Conservation (phyloP, 768 basidiomycete genomes). For the Psilocybe subaeruginosa region DNA sequence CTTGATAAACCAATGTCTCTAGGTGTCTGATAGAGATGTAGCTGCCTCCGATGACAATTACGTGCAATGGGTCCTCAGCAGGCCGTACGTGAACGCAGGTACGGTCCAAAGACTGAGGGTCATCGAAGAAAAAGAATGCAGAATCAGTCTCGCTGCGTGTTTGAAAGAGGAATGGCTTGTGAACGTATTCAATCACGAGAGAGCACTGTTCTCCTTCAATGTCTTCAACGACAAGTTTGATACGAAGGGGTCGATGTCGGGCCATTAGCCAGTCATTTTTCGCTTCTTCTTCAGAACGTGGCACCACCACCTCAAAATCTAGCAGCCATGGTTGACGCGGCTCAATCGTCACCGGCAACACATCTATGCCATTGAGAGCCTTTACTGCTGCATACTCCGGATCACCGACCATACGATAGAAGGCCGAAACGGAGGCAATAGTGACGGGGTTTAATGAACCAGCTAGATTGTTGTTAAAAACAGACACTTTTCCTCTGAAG, state of each 20-base stretch:
- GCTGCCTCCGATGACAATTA: constrained; percentile 27
- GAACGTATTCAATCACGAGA: constrained; percentile 41
- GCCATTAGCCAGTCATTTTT: constrained; percentile 23
- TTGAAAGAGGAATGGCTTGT: constrained; percentile 29
- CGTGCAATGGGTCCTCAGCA: constrained; percentile 9
- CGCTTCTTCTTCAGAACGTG: constrained; percentile 35
- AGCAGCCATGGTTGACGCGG: constrained; percentile 37
- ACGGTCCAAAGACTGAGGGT: constrained; percentile 28
- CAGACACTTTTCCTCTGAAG: constrained; percentile 31
- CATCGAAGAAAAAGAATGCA: constrained; percentile 39
- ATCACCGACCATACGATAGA: constrained; percentile 40
- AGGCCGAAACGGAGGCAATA: constrained; percentile 33
- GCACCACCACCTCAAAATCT: constrained; percentile 32
- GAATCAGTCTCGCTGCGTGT: constrained; percentile 29
- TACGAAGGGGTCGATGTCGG: constrained; percentile 36
- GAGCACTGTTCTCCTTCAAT: constrained; percentile 43
- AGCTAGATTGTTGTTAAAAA: constrained; percentile 40
- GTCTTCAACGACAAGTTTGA: constrained; percentile 37
- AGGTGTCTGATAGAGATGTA: constrained; percentile 29
- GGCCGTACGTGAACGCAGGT: constrained; percentile 28
- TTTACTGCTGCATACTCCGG: constrained; percentile 32
- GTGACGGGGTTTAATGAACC: constrained; percentile 35
- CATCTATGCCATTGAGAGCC: constrained; percentile 21
- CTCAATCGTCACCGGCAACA: constrained; percentile 37
- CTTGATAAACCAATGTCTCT: constrained; percentile 35